Percentiles rank a stretch among this genome's conserved stretches.
These are phyloP conservation scores for Mycogone perniciosa DNA, from an alignment of 2,329 filamentous ascomycete genomes.

Conservation along the genomic window DNA sequence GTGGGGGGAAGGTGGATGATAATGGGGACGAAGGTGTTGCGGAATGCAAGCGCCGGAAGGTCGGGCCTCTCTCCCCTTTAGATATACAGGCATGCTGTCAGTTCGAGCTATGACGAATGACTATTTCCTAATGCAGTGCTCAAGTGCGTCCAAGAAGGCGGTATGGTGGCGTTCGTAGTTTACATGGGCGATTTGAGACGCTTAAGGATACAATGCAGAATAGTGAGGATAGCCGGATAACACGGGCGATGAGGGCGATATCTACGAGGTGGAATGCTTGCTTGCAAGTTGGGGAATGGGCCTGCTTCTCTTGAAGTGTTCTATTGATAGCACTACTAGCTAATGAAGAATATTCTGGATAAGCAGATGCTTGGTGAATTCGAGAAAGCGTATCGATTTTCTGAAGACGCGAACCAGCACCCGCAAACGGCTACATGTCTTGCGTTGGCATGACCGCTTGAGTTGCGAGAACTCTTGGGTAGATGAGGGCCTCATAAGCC, in stretches of 20 bases:
- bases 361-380: slow-evolving; percentile 7
- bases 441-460: slow-evolving; percentile 11
- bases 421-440: slow-evolving; percentile 1
- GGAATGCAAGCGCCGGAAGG: neutral
- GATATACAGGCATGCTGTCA: neutral
- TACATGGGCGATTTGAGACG: no score
- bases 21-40: neutral
- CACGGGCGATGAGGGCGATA: neutral
- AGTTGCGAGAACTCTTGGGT: slow-evolving; percentile 8
- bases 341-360: slow-evolving; percentile 3
- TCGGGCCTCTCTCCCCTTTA: neutral
- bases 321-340: neutral
- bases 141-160: slow-evolving; percentile 1
- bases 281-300: neutral
- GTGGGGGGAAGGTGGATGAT: no score
- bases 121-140: neutral
- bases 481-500: neutral
- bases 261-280: neutral
- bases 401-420: neutral
- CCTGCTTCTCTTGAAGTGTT: neutral
- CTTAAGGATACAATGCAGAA: neutral
- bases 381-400: slow-evolving; percentile 6
- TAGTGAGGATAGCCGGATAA: neutral
- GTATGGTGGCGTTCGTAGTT: neutral
- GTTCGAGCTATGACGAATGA: slow-evolving; percentile 2